Percentiles rank a stretch among this genome's conserved stretches.
phyloP scores from a whole-genome alignment of 345 rosid genomes.

The Gossypium herbaceum region DNA sequence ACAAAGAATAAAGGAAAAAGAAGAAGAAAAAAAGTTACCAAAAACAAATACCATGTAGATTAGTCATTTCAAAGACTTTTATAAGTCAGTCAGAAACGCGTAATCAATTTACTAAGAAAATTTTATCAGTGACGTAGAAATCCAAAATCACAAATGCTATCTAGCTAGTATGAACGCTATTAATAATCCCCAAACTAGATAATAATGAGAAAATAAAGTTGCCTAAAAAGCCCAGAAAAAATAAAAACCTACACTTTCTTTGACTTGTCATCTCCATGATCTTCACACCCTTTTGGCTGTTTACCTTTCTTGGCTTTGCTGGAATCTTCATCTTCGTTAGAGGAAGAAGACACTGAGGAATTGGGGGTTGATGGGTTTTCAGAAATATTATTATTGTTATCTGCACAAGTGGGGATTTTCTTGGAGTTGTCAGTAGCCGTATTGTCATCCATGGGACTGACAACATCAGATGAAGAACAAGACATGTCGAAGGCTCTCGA shows the following conservation, averaged over 20 bases:
- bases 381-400: not conserved
- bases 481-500: slow-evolving; percentile 36
- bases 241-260: slow-evolving; percentile 35
- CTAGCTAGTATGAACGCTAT: not conserved
- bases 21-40: not conserved
- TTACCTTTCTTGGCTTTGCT: slow-evolving; percentile 32
- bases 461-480: slow-evolving; percentile 38
- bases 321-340: slow-evolving; percentile 31
- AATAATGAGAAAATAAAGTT: not conserved
- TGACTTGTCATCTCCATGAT: slow-evolving; percentile 26
- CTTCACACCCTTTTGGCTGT: slow-evolving; percentile 15
- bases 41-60: not conserved
- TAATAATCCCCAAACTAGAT: not conserved
- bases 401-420: slow-evolving; percentile 1
- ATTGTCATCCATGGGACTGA: slow-evolving; percentile 20
- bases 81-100: not conserved
- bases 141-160: not conserved
- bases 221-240: not conserved
- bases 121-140: not conserved
- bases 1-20: not conserved
- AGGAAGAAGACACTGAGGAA: slow-evolving; percentile 36
- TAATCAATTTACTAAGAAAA: not conserved
- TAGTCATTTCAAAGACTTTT: not conserved
- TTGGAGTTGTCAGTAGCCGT: not conserved
- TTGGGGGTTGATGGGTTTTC: slow-evolving; percentile 33